Evolutionary conservation across 495 filamentous ascomycete genomes (phyloP).

Genomic region (Podospora conica): DNA sequence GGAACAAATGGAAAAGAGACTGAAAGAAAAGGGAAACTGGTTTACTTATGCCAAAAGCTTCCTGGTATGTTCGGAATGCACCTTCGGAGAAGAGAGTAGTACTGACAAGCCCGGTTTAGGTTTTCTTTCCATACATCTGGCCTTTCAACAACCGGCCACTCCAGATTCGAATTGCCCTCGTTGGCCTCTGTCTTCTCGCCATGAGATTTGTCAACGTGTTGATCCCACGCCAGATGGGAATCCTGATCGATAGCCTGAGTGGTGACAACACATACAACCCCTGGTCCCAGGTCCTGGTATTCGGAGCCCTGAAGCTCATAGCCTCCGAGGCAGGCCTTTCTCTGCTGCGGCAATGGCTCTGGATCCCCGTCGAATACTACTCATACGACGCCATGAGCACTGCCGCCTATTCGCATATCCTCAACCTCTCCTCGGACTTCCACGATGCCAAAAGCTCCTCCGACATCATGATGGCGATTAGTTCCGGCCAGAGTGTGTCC

Average conservation of each 20-base stretch:
- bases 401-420: constrained; percentile 67
- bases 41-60: constrained; percentile 58
- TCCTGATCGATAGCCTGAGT: constrained; percentile 51
- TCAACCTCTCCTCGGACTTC: constrained; percentile 73
- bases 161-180: constrained; percentile 50
- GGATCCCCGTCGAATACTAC: constrained; percentile 62
- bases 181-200: constrained; percentile 55
- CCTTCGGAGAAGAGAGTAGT: background rate
- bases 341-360: constrained; percentile 52
- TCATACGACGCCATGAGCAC: constrained; percentile 54
- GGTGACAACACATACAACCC: constrained; percentile 37
- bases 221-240: constrained; percentile 61
- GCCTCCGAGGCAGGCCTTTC: constrained; percentile 52
- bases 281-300: constrained; percentile 51
- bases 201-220: constrained; percentile 58
- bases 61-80: constrained; percentile 33
- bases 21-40: constrained; percentile 59
- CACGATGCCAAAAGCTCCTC: constrained; percentile 69
- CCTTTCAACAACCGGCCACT: constrained; percentile 50
- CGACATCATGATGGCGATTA: constrained; percentile 62
- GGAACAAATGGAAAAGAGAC: constrained; percentile 49
- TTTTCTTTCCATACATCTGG: constrained; percentile 63
- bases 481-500: constrained; percentile 56
- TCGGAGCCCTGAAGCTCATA: constrained; percentile 48
- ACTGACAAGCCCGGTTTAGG: constrained; percentile 24